Percentiles rank a stretch among this genome's conserved stretches.
Evolutionary conservation across 805 yeast genomes (phyloP).

Genomic region (Candida qinlingensis): DNA sequence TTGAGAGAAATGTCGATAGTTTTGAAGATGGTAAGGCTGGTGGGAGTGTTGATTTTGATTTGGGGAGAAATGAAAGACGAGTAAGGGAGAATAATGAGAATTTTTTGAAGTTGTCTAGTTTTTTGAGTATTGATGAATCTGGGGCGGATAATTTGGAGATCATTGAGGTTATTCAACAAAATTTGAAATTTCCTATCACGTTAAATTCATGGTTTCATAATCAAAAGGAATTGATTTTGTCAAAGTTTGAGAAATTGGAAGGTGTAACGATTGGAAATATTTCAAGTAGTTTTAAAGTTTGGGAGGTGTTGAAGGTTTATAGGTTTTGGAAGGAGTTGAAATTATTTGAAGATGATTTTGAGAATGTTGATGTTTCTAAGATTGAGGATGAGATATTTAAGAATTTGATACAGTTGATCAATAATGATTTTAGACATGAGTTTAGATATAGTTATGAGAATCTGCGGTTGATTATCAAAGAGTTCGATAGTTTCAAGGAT

Average conservation of each 20-base stretch:
- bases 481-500: neutral
- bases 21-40: neutral
- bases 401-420: conserved; percentile 1
- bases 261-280: neutral
- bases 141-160: conserved; percentile 1
- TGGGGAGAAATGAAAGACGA: neutral
- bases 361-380: neutral
- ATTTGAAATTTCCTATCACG: conserved; percentile 5
- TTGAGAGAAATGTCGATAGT: conserved; percentile 14
- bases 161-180: neutral
- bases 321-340: neutral
- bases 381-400: conserved; percentile 2
- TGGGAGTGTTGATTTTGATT: neutral
- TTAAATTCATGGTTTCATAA: neutral
- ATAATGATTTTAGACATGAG: conserved; percentile 1
- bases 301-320: conserved; percentile 7
- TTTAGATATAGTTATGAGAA: neutral
- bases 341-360: neutral
- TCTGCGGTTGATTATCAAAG: neutral
- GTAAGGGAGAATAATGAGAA: neutral
- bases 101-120: conserved; percentile 6
- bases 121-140: conserved; percentile 8
- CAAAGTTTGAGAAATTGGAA: conserved; percentile 3
- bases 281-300: conserved; percentile 1
- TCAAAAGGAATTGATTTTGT: conserved; percentile 1